Percentiles rank a stretch among this genome's conserved stretches.
These are phyloP conservation scores for Trypanosoma avium DNA, from an alignment of 208 protist genomes.

Conservation along the genomic window DNA sequence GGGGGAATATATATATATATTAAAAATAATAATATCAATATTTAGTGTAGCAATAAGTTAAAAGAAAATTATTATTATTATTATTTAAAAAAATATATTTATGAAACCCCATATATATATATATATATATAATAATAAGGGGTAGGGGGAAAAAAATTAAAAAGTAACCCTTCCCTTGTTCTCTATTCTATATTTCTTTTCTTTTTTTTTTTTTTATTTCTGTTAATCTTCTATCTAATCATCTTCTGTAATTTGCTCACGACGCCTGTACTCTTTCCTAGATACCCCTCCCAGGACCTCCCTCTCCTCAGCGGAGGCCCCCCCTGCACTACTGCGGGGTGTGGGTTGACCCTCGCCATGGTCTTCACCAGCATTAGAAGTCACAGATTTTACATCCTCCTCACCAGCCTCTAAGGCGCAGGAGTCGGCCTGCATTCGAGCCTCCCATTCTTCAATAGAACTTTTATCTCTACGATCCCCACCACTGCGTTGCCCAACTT, in stretches of 20 bases:
- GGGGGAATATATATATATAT: conserved; percentile 1
- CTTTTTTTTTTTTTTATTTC: no score
- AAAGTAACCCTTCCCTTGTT: no score
- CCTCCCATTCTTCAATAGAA: conserved; percentile 86
- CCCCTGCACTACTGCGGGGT: conserved; percentile 2
- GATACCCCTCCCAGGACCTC: not conserved
- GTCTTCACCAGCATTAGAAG: conserved; percentile 14
- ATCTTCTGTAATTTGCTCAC: not conserved
- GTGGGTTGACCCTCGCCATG: conserved; percentile 23
- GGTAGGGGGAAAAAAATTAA: no score
- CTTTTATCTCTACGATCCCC: conserved; percentile 67
- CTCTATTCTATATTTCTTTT: not conserved
- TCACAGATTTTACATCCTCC: conserved; percentile 33
- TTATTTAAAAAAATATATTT: no score
- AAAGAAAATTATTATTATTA: no score
- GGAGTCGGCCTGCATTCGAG: conserved; percentile 50
- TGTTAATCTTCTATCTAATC: not conserved
- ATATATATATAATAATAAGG: not conserved
- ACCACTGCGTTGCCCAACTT: conserved; percentile 38
- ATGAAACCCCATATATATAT: no score
- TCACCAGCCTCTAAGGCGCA: conserved; percentile 8
- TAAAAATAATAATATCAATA: not conserved
- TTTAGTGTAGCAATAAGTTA: not conserved
- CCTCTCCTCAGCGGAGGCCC: conserved; percentile 3
- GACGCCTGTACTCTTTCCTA: not conserved